These are phyloP conservation scores for Dendrocalamus sinicus DNA, from an alignment of 176 grass and related monocot species.

Conservation along the genomic window DNA sequence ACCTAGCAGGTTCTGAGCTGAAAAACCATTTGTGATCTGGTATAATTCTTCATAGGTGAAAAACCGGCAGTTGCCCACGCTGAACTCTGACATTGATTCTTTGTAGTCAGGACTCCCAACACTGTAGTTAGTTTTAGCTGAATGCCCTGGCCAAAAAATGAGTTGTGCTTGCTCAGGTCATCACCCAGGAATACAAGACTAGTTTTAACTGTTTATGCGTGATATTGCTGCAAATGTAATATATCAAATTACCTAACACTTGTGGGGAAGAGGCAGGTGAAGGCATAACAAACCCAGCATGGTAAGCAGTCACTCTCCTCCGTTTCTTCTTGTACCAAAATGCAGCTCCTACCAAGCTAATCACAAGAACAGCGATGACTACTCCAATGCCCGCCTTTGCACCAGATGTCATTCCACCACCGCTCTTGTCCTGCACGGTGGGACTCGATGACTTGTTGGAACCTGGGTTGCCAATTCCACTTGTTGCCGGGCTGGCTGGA, in stretches of 20 bases:
- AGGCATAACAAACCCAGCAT: constrained; percentile 73
- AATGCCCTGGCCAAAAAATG: constrained; percentile 44
- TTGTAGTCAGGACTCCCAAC: constrained; percentile 54
- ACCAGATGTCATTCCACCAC: constrained; percentile 43
- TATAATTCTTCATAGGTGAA: constrained; percentile 77
- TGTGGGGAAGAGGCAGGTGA: constrained; percentile 57
- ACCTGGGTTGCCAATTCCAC: background rate
- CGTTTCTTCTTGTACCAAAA: constrained; percentile 77
- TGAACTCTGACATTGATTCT: constrained; percentile 63
- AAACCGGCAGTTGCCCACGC: constrained; percentile 64
- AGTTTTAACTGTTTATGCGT: background rate
- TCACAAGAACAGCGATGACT: constrained; percentile 46
- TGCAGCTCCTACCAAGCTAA: constrained; percentile 59
- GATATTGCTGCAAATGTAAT: background rate
- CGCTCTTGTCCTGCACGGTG: background rate
- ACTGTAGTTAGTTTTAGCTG: constrained; percentile 56
- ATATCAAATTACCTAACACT: constrained; percentile 62
- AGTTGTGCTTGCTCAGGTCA: constrained; percentile 21
- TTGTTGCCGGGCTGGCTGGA: constrained; percentile 25
- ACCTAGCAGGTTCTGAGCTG: constrained; percentile 76
- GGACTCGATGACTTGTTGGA: constrained; percentile 30
- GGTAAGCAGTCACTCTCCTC: constrained; percentile 64
- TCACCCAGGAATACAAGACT: constrained; percentile 11
- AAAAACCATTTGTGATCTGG: constrained; percentile 82
- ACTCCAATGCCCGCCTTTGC: constrained; percentile 58